phyloP scores from a whole-genome alignment of 2,329 filamentous ascomycete genomes.

The Dothideomycetes sp. region DNA sequence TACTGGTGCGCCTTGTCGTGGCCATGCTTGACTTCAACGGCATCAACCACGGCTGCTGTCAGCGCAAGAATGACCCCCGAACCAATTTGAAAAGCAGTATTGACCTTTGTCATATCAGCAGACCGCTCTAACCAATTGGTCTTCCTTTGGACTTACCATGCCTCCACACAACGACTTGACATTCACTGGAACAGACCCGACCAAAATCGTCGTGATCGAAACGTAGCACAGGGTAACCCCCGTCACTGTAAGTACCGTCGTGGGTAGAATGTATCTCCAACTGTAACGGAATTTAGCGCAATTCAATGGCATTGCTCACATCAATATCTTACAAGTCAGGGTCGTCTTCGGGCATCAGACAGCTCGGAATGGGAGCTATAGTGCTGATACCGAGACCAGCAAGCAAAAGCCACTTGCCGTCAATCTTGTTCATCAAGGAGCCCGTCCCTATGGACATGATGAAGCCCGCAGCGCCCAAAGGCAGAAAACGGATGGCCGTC shows the following conservation, averaged over 20 bases:
- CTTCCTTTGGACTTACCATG: constrained; percentile 16
- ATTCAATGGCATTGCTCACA: neutral
- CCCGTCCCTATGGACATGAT: constrained; percentile 13
- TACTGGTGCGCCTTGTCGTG: constrained; percentile 25
- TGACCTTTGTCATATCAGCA: constrained; percentile 13
- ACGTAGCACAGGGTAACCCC: constrained; percentile 31
- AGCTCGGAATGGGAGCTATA: constrained; percentile 26
- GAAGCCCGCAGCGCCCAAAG: constrained; percentile 27
- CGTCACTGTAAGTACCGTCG: constrained; percentile 28
- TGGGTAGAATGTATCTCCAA: constrained; percentile 30
- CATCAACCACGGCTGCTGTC: constrained; percentile 26
- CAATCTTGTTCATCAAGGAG: constrained; percentile 27
- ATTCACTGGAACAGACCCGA: constrained; percentile 28
- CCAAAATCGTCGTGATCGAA: constrained; percentile 29
- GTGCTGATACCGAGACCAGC: constrained; percentile 24
- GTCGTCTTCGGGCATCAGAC: constrained; percentile 13
- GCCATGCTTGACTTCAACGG: constrained; percentile 26
- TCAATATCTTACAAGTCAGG: constrained; percentile 11
- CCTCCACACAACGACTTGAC: constrained; percentile 31
- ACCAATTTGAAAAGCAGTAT: constrained; percentile 33
- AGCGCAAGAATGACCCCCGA: constrained; percentile 30
- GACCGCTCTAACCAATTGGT: neutral
- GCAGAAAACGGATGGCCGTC: constrained; percentile 30
- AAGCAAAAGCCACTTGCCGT: constrained; percentile 27
- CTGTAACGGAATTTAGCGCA: neutral